These are phyloP conservation scores for Hericium rajendrae DNA, from an alignment of 768 basidiomycete genomes.

Conservation along the genomic window DNA sequence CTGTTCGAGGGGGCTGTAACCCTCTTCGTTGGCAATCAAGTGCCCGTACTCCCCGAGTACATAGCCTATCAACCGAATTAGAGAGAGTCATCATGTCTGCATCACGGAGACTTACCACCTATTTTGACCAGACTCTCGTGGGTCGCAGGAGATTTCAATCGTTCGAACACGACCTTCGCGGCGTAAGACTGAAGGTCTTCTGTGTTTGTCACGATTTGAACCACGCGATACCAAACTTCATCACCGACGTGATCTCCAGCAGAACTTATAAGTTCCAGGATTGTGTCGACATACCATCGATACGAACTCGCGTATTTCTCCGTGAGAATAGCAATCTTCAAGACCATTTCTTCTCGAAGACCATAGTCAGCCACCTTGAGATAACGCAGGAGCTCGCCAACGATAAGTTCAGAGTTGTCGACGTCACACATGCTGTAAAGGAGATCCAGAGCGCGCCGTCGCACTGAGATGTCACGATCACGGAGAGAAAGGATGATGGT, in stretches of 20 bases:
- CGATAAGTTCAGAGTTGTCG: slow-evolving; percentile 93
- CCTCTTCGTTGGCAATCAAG: slow-evolving; percentile 89
- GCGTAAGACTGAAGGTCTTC: slow-evolving; percentile 97
- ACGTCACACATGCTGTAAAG: slow-evolving; percentile 99
- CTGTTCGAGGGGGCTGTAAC: slow-evolving; percentile 90
- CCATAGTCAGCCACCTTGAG: slow-evolving; percentile 95
- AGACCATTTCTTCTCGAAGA: slow-evolving; percentile 94
- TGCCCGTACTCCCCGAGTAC: slow-evolving; percentile 98
- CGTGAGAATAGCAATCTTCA: slow-evolving; percentile 97
- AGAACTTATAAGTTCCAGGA: slow-evolving; percentile 88
- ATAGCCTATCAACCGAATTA: slow-evolving; percentile 48
- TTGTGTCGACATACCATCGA: slow-evolving; percentile 99
- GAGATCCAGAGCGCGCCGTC: slow-evolving; percentile 87
- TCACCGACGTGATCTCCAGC: slow-evolving; percentile 99
- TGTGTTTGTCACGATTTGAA: slow-evolving; percentile 97
- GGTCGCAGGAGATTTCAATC: slow-evolving; percentile 73
- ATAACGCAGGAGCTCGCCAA: slow-evolving; percentile 90
- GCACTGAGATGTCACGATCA: slow-evolving; percentile 95
- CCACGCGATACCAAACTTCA: slow-evolving; percentile 99
- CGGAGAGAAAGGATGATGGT: slow-evolving; percentile 92
- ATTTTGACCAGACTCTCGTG: slow-evolving; percentile 96
- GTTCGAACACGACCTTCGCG: slow-evolving; percentile 83
- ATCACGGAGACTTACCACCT: slow-evolving; percentile 49
- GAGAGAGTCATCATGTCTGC: neutral
- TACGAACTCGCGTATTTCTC: slow-evolving; percentile 97